Base-by-base conservation (phyloP, 345 rosid genomes). In the Brassica rapa region DNA sequence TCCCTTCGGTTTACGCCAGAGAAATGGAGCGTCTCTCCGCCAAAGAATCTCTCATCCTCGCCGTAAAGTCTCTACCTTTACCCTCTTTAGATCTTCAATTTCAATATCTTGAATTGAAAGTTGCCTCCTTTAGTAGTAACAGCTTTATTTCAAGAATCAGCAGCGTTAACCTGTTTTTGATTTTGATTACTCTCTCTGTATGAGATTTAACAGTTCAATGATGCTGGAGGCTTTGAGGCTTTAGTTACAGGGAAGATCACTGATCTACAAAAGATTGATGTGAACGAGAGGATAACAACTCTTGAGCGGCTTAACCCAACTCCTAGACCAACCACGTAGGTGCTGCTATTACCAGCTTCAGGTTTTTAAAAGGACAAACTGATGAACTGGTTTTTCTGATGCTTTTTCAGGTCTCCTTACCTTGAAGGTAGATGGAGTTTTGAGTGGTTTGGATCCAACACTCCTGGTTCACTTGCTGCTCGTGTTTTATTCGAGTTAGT, bases 21-120 rank as follows among this genome's bases (percentile, higher is more conserved):
- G 97, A 86, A 78, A 94, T 94, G 97, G 98, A 94, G 79, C 85
- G 98, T 41, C 97, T 94, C 80, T 89, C 97, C 41, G 98, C 98
- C 59, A 94, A 94, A 81, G 98, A 94, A 76, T 94, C 98, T 8
- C 87, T 94, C 24, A 89, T 94, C 57, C 97, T 94, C 59, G 97
- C 98, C 43, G 98, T 94, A 77, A 82, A 84, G 10, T 70, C 68
- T 33, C 76, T 39, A 8, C 59, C 33, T 35, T 33, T 5, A 4
- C 37, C 55, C 3, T 65, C 64, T 65, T 55, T 66, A 3, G 27
- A 0, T 73, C 66, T 29, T 66, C 29, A 6, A 23, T 23, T 46
- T 7, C 12, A 27, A 15, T 5, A 12, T 68, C 49, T 14, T 59
- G 24, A 65, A 63, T 56, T 1, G 27, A 49, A 46, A 49, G 4